Base-by-base conservation (phyloP, 495 filamentous ascomycete species). In the Pyronema domesticum region DNA sequence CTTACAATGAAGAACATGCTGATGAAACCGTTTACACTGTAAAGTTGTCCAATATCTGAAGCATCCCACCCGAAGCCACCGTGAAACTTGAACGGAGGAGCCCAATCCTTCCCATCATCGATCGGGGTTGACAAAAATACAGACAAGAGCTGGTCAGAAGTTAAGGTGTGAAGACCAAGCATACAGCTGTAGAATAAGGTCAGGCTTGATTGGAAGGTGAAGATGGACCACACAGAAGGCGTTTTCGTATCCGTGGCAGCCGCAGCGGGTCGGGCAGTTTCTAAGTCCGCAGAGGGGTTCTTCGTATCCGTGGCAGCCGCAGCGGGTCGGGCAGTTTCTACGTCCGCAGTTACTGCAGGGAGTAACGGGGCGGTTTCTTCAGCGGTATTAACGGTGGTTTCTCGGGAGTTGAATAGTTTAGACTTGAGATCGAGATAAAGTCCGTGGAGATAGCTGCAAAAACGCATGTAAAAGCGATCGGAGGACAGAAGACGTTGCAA, bases 91-190 rank as follows among this genome's bases (percentile, higher is more conserved):
- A 86, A 73, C 19, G 78, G 70, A 1, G 72, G 69, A 17, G 65
- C 60, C 6, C 67, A 71, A n/a, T 69, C 65, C 46, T 60, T 58
- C 15, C 75, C 71, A 14, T 71, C 68, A 7, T 76, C 73, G 8
- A 73, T 74, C 0, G 83, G 81, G 3, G 78, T 78, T 7, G 80
- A 81, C 49, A 89, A 70, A 63, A 83, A 85, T 19, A 83, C 74
- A 48, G 81, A 83, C 45, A 81, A 82, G 59, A 88, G 72, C 46
- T 80, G 74, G 67, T 81, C 83, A 72, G 85, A 89, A 7, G 83
- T 80, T 37, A 80, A 76, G 36, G 81, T 79, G 65, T 89, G 85
- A 57, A 85, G 72, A n/a, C 80, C 76, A 13, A 89, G 70, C 7
- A 86, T 14, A 19, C 18, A 39, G 51, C 65, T 65, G 37, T 59